These are phyloP conservation scores for Fusarium neocosmosporiellum DNA, from an alignment of 2,329 filamentous ascomycete genomes.

Conservation along the genomic window DNA sequence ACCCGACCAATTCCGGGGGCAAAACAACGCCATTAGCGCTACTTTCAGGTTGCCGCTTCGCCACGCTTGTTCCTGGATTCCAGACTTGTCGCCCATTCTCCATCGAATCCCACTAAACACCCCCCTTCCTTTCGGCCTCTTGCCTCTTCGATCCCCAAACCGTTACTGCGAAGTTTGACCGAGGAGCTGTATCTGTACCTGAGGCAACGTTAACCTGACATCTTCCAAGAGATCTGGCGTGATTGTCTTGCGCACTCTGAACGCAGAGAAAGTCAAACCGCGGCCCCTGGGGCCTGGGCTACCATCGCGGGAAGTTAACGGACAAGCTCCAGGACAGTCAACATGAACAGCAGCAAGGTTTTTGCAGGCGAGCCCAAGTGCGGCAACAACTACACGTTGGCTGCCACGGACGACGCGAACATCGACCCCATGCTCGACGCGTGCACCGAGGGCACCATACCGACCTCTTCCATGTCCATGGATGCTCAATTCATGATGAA, in stretches of 20 bases:
- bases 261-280: background rate
- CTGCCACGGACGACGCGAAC: conserved; percentile 4
- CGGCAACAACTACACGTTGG: background rate
- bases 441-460: background rate
- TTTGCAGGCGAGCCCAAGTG: background rate
- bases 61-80: conserved; percentile 7
- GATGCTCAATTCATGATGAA: conserved; percentile 6
- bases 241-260: background rate
- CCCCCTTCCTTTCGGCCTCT: conserved; percentile 8
- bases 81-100: background rate
- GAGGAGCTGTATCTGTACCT: background rate
- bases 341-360: conserved; percentile 17
- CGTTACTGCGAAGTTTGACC: conserved; percentile 2
- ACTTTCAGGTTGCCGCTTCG: background rate
- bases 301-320: background rate
- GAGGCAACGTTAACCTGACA: background rate
- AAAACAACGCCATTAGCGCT: background rate
- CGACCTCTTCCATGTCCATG: background rate
- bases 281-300: background rate
- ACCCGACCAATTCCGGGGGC: background rate
- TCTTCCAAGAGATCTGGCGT: background rate
- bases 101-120: conserved; percentile 7
- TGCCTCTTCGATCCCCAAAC: background rate
- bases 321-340: background rate
- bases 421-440: conserved; percentile 34